phyloP scores from a whole-genome alignment of 345 rosid genomes.

The Lepidium africanum region DNA sequence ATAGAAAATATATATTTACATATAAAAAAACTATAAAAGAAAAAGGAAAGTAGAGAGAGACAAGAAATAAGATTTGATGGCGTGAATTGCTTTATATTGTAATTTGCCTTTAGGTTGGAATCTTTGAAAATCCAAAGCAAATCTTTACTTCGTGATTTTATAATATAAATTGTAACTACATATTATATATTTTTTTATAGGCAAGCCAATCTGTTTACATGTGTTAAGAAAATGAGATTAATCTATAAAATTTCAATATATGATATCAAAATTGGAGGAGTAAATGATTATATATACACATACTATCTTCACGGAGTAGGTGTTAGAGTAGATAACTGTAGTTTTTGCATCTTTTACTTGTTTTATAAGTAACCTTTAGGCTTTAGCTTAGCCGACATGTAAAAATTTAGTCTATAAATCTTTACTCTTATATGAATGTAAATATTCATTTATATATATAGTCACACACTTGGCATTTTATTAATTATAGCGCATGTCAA shows the following conservation, averaged over 20 bases:
- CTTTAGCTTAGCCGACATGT: neutral
- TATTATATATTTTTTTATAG: no score
- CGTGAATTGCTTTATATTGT: neutral
- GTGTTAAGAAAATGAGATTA: no score
- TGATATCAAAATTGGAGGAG: neutral
- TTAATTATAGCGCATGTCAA: neutral
- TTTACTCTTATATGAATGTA: no score
- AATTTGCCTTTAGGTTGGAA: neutral
- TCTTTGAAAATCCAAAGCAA: conserved; percentile 20
- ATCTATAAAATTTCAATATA: no score
- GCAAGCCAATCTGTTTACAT: no score
- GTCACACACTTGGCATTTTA: neutral
- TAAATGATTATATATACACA: neutral
- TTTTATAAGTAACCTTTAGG: no score
- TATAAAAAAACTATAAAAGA: neutral
- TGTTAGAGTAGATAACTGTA: no score
- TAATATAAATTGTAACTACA: neutral
- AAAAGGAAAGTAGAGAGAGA: conserved; percentile 8
- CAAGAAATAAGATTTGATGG: conserved; percentile 24
- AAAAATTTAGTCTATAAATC: neutral
- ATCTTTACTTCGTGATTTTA: neutral
- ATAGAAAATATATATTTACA: neutral
- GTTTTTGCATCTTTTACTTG: no score
- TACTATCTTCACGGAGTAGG: neutral
- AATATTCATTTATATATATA: neutral